Base-by-base conservation (phyloP, 257 asterid species). In the Leptodermis oblonga region DNA sequence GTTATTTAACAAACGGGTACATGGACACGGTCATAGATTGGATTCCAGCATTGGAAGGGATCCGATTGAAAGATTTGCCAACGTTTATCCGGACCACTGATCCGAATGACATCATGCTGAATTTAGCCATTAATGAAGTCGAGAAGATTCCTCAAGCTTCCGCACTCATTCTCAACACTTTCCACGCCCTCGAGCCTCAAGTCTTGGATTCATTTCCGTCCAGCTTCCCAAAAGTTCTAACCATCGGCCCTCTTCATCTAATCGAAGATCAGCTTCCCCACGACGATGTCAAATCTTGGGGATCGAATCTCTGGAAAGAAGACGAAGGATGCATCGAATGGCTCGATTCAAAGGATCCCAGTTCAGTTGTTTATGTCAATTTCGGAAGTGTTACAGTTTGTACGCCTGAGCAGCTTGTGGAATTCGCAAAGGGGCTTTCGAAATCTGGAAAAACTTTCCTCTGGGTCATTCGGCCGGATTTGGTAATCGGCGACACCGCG, bases 291-390 rank as follows among this genome's bases (percentile, higher is more conserved):
- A 72, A 56, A 48, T 71, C 70, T 20, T 65, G 64, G n/a, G 68
- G 78, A 20, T 72, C 73, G 51, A 79, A 61, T 64, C 76, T 79
- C 1, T 76, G 83, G 83, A 72, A 73, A 69, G 81, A 79, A 63
- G 71, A 75, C 4, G 4, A 61, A 41, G 42, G 69, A 4, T 79
- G 73, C 39, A 31, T 72, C 7, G 37, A 68, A n/a, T 79, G 81
- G 83, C 62, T 72, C 13, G 67, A 79, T 30, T 22, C 70, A 4
- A 59, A 76, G 36, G 55, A 64, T 23, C 54, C 76, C 8, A 56
- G 63, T 4, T 79, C 83, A 25, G 78, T 79, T 36, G 70, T 79
- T 39, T 76, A 75, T 76, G 83, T 76, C 70, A 79, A 76, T 69
- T 75, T 71, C 3, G 83, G 83, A 4, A 79, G 80, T 53, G 43